These are phyloP conservation scores for Arthroderma sp. DNA, from an alignment of 2,329 filamentous ascomycete species.

Conservation along the genomic window DNA sequence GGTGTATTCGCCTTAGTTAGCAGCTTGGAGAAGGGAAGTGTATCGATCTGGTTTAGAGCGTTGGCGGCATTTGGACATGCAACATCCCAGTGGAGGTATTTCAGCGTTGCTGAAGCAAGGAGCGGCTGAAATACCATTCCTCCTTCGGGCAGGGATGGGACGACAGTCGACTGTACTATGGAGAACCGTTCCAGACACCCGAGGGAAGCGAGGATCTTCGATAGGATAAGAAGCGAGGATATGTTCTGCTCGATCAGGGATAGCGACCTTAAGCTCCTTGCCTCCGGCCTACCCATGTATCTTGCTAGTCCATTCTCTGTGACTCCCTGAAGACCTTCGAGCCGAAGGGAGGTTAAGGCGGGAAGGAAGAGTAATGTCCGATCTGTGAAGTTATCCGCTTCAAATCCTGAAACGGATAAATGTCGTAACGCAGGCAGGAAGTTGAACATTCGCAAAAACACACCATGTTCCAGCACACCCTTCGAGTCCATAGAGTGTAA, in stretches of 20 bases:
- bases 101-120: conserved; percentile 39
- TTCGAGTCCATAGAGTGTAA: conserved; percentile 37
- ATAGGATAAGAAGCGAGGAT: conserved; percentile 40
- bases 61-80: conserved; percentile 28
- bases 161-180: conserved; percentile 39
- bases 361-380: conserved; percentile 43
- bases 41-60: conserved; percentile 29
- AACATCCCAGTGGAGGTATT: conserved; percentile 47
- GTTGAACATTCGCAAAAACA: conserved; percentile 43
- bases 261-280: conserved; percentile 36
- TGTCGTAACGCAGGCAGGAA: conserved; percentile 42
- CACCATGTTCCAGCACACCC: conserved; percentile 41
- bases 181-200: conserved; percentile 38
- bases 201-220: conserved; percentile 40
- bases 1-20: conserved; percentile 26
- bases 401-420: conserved; percentile 44
- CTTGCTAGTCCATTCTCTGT: conserved; percentile 45
- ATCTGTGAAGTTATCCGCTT: conserved; percentile 44
- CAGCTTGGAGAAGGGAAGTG: conserved; percentile 26
- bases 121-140: conserved; percentile 36
- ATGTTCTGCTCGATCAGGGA: conserved; percentile 44
- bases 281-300: conserved; percentile 38
- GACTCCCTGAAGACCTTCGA: conserved; percentile 45
- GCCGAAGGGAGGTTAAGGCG: conserved; percentile 40
- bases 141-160: conserved; percentile 35